These are phyloP conservation scores for Penicillium antarcticum DNA, from an alignment of 495 filamentous ascomycete genomes.

Conservation along the genomic window DNA sequence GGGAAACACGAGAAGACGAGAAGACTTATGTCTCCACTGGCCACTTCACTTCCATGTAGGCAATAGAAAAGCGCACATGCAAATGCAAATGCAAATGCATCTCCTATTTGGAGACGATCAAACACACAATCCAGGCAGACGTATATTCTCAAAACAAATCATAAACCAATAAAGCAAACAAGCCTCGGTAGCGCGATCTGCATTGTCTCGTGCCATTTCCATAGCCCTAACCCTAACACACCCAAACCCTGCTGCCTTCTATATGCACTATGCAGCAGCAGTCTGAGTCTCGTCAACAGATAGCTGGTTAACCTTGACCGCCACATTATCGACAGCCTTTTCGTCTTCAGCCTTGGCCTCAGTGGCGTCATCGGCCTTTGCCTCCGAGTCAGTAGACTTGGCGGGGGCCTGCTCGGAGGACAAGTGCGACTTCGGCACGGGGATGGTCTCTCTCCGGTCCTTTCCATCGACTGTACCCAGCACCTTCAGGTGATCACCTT, in stretches of 20 bases:
- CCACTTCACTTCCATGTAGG: too few species aligned
- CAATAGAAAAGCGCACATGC: not conserved
- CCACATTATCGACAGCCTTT: conserved; percentile 13
- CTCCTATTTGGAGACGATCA: not conserved
- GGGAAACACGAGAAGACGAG: not conserved
- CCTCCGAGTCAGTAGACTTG: not conserved
- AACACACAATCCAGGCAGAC: conserved; percentile 1
- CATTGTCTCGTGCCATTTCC: not conserved
- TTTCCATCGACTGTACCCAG: conserved; percentile 41
- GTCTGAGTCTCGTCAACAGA: conserved; percentile 10
- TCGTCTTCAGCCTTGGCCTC: conserved; percentile 6
- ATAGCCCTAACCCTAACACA: not conserved
- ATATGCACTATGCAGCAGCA: conserved; percentile 17
- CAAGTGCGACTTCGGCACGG: conserved; percentile 18
- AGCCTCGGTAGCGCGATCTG: not conserved
- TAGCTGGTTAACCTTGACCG: conserved; percentile 16
- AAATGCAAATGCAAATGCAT: not conserved
- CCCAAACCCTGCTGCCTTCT: conserved; percentile 1
- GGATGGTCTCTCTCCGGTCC: conserved; percentile 29
- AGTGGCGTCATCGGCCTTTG: not conserved
- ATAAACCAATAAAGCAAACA: not conserved
- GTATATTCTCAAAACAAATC: not conserved
- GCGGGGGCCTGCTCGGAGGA: not conserved
- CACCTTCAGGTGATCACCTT: conserved; percentile 35
- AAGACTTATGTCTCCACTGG: not conserved